Conservation (phyloP, 2,329 filamentous ascomycete species). For the Hansfordia pulvinata region DNA sequence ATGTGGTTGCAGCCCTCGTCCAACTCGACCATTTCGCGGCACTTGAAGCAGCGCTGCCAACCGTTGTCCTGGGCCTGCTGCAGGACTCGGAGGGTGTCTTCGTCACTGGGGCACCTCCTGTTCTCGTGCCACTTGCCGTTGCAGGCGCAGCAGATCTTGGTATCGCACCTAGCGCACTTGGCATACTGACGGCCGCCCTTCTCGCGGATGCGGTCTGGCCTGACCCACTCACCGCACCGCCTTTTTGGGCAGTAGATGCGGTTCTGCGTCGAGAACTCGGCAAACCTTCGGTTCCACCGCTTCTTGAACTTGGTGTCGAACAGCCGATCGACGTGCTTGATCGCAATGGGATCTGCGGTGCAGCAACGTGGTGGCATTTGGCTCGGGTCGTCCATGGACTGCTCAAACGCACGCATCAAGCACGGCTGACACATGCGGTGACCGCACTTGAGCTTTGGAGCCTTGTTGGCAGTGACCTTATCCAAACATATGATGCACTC, state of each 20-base stretch:
- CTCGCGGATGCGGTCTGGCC: constrained; percentile 51
- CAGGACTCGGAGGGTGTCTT: constrained; percentile 49
- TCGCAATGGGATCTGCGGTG: constrained; percentile 55
- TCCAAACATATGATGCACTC: constrained; percentile 64
- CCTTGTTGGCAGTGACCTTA: constrained; percentile 47
- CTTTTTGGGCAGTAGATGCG: constrained; percentile 64
- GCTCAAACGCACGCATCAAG: constrained; percentile 58
- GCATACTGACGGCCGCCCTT: constrained; percentile 50
- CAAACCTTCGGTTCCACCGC: constrained; percentile 68
- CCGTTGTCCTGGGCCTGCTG: constrained; percentile 52
- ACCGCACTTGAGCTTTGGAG: constrained; percentile 61
- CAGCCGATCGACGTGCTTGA: constrained; percentile 62
- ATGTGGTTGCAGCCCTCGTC: constrained; percentile 82
- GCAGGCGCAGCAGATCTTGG: constrained; percentile 62
- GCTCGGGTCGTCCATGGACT: constrained; percentile 62
- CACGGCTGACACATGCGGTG: constrained; percentile 74
- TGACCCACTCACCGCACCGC: constrained; percentile 70
- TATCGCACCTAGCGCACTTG: constrained; percentile 57
- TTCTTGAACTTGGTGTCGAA: constrained; percentile 65
- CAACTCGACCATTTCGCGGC: constrained; percentile 61
- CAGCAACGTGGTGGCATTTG: constrained; percentile 84
- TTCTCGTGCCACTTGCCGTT: constrained; percentile 60
- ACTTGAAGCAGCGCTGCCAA: constrained; percentile 66
- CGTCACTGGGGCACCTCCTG: constrained; percentile 57
- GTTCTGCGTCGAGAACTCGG: constrained; percentile 61